Percentiles rank a stretch among this genome's conserved stretches.
These are phyloP conservation scores for Phytopythium litorale DNA, from an alignment of 352 stramenopile species.

Conservation along the genomic window DNA sequence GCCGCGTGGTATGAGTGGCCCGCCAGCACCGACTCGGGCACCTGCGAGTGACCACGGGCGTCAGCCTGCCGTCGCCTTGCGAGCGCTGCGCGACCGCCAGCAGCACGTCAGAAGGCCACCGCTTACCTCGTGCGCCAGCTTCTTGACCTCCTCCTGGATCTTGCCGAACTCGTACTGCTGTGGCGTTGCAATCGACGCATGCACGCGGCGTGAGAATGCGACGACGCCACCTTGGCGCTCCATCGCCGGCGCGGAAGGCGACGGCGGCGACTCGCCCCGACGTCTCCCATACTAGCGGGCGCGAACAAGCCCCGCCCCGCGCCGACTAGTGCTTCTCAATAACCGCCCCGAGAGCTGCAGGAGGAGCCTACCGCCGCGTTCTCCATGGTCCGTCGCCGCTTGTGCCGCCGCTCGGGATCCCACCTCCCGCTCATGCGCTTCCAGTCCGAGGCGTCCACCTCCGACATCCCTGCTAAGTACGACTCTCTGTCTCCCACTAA, in stretches of 20 bases:
- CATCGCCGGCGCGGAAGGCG: too few relatives aligned
- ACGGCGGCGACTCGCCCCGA: background rate
- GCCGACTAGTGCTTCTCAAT: background rate
- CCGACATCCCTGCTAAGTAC: slow-evolving; percentile 1
- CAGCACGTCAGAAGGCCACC: background rate
- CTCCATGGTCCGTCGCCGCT: slow-evolving; percentile 52
- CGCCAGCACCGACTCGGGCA: slow-evolving; percentile 63
- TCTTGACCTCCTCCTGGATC: slow-evolving; percentile 88
- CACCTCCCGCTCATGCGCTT: slow-evolving; percentile 12
- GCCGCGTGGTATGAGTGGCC: slow-evolving; percentile 72
- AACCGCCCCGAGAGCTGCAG: background rate
- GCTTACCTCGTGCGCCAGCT: slow-evolving; percentile 71
- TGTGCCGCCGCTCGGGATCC: slow-evolving; percentile 25
- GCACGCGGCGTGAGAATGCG: background rate
- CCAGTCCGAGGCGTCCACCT: background rate
- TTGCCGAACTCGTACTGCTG: slow-evolving; percentile 75
- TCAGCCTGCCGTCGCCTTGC: background rate
- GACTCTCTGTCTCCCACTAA: background rate
- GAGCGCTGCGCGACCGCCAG: background rate
- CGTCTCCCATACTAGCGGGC: background rate
- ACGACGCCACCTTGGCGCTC: too few relatives aligned
- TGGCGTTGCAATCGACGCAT: too few relatives aligned
- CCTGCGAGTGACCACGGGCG: slow-evolving; percentile 21
- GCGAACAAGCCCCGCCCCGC: background rate
- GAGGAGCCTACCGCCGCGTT: slow-evolving; percentile 31